Base-by-base conservation (phyloP, 495 filamentous ascomycete genomes). In the Penicillium cataractarum region DNA sequence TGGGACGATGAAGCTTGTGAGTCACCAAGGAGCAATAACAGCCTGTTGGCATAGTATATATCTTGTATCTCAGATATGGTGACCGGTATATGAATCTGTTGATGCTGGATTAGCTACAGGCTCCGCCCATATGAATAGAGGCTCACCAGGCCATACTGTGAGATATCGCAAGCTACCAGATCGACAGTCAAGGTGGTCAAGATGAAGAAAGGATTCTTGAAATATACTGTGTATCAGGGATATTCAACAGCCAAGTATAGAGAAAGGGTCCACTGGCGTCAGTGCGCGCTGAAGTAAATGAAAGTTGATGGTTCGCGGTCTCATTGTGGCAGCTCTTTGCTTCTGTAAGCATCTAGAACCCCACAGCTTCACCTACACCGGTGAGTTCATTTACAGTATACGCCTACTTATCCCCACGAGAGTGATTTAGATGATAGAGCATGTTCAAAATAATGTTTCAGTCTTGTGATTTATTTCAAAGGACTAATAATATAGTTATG, bases 321-420 rank as follows among this genome's bases (percentile, higher is more conserved):
- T 50, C 21, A 29, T 50, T 29, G 26, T 17, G 13, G 3, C 12
- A 50, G 22, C 46, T 50, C 46, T 50, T 24, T 12, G 46, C 46
- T 17, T 50, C 46, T 48, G 46, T 50, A 50, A 50, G 46, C 46
- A 50, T 21, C 42, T 50, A 24, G 24, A 50, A 50, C 46, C 46
- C 46, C 46, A 50, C 46, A 50, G 46, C 46, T 50, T 19, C 7
- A 50, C n/a, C n/a, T n/a, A n/a, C 9, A 26, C 4, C 24, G 6
- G 29, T 4, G 7, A 31, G 7, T 31, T n/a, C 46, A 13, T 26
- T 13, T 15, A 50, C 10, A 50, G 4, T 27, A 29, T 50, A n/a
- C 46, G n/a, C 24, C 22, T 6, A 3, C 21, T 50, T 2, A n/a
- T 6, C 24, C 9, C 46, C 8, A 22, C 21, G 19, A 4, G 19